Base-by-base conservation (phyloP, 148 eudicot species). In the Salicornia ramosissima region DNA sequence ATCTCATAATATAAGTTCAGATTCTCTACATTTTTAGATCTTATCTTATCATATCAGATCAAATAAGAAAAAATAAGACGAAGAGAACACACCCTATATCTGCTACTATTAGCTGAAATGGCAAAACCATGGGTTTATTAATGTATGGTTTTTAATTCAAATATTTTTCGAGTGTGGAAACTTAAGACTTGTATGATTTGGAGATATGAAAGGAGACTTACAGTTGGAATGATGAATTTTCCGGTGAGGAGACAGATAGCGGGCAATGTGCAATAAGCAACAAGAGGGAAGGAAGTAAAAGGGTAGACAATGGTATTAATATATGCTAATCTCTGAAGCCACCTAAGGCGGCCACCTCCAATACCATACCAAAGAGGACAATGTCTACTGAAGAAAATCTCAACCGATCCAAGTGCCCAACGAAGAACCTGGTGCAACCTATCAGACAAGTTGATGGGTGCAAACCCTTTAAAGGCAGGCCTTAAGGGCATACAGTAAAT, bases 351-450 rank as follows among this genome's bases (percentile, higher is more conserved):
- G 39, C 97, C 99, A 18, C 88, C 99, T 42, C 97, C 97, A 60
- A 74, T 89, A 5, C 97, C 99, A 53, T 95, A 95, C 99, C 97
- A 95, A n/a, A 95, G 84, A 2, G 99, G 99, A 64, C 99, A 91
- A 63, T 95, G 97, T 79, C 97, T 79, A 62, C 99, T 91, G 47
- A 95, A 77, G 90, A 95, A 91, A 69, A 95, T 95, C 75, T 95
- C 97, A 18, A 91, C 91, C 0, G 97, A 95, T 56, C 99, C 99
- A 3, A 95, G 90, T 11, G 99, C 97, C 99, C 99, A 95, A 16
- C 97, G 84, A 10, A 95, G 87, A 68, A 91, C 99, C 71, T 95
- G 99, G 78, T 95, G 99, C 70, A 95, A 74, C 76, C 99, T 75
- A 63, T 95, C 99, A 14, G 99, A 91, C 82, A 95, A 83, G 80